These are phyloP conservation scores for Lippia alba DNA, from an alignment of 305 asterid genomes.

Conservation along the genomic window DNA sequence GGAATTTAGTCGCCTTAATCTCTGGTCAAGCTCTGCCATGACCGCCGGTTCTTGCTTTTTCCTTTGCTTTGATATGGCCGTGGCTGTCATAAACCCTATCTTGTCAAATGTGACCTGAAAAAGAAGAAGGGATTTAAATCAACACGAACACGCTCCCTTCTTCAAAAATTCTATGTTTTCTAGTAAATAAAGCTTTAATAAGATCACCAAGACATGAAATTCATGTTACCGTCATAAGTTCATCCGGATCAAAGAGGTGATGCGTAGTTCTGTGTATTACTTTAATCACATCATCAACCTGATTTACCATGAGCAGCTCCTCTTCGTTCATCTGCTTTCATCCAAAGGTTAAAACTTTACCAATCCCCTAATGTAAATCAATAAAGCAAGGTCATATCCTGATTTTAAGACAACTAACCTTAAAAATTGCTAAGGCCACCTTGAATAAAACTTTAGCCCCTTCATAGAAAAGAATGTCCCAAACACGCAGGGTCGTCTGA, in stretches of 20 bases:
- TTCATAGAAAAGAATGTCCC: slow-evolving; percentile 98
- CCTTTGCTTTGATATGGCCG: slow-evolving; percentile 84
- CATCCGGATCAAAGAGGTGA: slow-evolving; percentile 94
- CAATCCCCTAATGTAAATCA: neutral
- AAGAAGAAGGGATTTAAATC: neutral
- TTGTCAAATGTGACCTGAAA: slow-evolving; percentile 81
- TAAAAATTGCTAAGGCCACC: slow-evolving; percentile 88
- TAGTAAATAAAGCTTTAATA: too few relatives aligned
- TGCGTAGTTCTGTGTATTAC: slow-evolving; percentile 85
- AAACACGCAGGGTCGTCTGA: slow-evolving; percentile 92
- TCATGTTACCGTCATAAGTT: slow-evolving; percentile 70
- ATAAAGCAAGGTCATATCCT: too few relatives aligned
- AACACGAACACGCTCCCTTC: too few relatives aligned
- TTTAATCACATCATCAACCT: slow-evolving; percentile 90
- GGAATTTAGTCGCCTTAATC: slow-evolving; percentile 75
- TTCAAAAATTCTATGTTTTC: too few relatives aligned
- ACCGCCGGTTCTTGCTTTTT: slow-evolving; percentile 97
- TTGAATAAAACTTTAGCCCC: slow-evolving; percentile 88
- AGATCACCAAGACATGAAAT: too few relatives aligned
- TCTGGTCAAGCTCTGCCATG: slow-evolving; percentile 95
- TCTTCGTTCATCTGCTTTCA: slow-evolving; percentile 89
- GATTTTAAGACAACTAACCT: slow-evolving; percentile 46
- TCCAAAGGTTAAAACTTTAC: neutral
- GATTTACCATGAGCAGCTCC: slow-evolving; percentile 73
- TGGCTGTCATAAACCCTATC: slow-evolving; percentile 84